Conservation (phyloP, 2,329 filamentous ascomycete genomes). For the Curvularia sp. region DNA sequence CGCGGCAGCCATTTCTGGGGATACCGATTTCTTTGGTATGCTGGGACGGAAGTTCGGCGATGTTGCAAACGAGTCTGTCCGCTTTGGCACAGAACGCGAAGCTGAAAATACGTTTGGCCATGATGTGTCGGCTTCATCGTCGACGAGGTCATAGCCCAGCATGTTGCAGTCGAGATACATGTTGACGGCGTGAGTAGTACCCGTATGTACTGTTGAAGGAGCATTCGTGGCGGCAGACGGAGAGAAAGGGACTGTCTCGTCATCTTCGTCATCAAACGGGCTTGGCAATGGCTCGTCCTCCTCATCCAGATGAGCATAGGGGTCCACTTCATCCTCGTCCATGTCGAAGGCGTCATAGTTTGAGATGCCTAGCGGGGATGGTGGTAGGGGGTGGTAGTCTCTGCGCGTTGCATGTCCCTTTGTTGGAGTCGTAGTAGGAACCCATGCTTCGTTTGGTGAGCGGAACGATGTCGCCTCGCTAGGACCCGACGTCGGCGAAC, state of each 20-base stretch:
- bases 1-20: conserved; percentile 7
- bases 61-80: conserved; percentile 25
- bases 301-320: conserved; percentile 42
- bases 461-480: conserved; percentile 21
- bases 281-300: conserved; percentile 21
- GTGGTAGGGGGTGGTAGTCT: conserved; percentile 44
- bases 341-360: conserved; percentile 54
- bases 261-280: conserved; percentile 22
- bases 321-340: conserved; percentile 43
- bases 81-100: conserved; percentile 10
- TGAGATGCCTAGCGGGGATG: conserved; percentile 51
- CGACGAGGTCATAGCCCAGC: conserved; percentile 36
- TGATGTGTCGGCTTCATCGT: conserved; percentile 29
- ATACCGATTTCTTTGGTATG: conserved; percentile 9
- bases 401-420: conserved; percentile 27
- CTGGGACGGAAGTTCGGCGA: conserved; percentile 25
- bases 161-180: conserved; percentile 10
- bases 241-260: conserved; percentile 25
- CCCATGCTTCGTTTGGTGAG: conserved; percentile 47
- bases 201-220: conserved; percentile 9
- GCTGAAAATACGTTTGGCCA: conserved; percentile 36
- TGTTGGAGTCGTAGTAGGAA: conserved; percentile 16
- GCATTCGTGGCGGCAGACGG: conserved; percentile 22
- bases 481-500: not conserved
- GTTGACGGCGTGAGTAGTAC: conserved; percentile 4